Base-by-base conservation (phyloP, 1,284 basidiomycete species). In the Vanrija sp. region DNA sequence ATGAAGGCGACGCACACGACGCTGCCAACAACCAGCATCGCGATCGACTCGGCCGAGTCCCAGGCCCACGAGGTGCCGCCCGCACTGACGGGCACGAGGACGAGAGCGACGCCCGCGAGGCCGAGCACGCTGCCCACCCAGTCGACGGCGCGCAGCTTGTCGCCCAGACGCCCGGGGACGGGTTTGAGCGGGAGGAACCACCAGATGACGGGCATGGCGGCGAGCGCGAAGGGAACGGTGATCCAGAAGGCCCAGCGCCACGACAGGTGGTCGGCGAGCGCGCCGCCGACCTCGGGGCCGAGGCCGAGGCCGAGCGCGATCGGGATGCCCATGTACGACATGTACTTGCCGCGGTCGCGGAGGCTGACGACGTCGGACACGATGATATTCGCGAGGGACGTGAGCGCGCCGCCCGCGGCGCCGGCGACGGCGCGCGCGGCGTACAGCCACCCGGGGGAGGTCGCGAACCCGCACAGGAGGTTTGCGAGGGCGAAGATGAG, bases 321-420 rank as follows among this genome's bases (percentile, higher is more conserved):
- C 6, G 64, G 64, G 15, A 69, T 65, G 5, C 69, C 67, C 43
- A 71, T 60, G 25, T 66, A 47, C 5, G 62, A 61, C 48, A 77
- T 73, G 58, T 72, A 78, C 19, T 72, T 77, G 1, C 77, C 77
- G 38, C 77, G 63, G 8, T 73, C 66, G 47, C 73, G 68, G 48
- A 78, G 62, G 21, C 64, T 66, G 48, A 78, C 76, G 15, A 78
- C 67, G 54, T 78, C 77, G 14, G 71, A 71, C 16, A 75, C 69
- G 49, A 78, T 72, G 48, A 78, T 73, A 43, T 73, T 77, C 0
- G 65, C 47, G 62, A 78, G 70, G 26, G 67, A 68, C 38, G 71
- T 76, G 47, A 78, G 65, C 8, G 75, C 77, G 38, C 77, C 77
- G 25, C 75, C 76, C 16, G 76, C 77, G 25, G 77, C 71, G 53